Evolutionary conservation across 2,329 filamentous ascomycete genomes (phyloP).

Genomic region (Aspergillus neotritici): DNA sequence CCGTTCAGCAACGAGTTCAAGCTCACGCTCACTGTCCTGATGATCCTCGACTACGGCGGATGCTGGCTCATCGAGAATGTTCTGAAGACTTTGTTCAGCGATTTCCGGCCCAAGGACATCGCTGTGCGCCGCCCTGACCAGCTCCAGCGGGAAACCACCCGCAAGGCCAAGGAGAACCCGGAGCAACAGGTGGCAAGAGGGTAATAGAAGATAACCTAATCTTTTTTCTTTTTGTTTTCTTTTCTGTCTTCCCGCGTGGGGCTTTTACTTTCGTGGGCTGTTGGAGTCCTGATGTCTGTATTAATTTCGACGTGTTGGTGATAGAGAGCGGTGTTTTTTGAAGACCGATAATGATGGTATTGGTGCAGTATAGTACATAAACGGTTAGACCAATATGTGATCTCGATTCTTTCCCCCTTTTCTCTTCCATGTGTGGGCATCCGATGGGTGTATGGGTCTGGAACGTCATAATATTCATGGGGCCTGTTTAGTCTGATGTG

Average conservation of each 20-base stretch:
- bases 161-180: slow-evolving; percentile 57
- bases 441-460: no score
- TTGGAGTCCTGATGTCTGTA: not conserved
- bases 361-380: no score
- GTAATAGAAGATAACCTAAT: slow-evolving; percentile 24
- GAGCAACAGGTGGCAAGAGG: slow-evolving; percentile 39
- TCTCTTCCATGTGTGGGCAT: no score
- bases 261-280: slow-evolving; percentile 3
- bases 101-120: slow-evolving; percentile 91
- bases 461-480: no score
- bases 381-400: no score
- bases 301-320: no score
- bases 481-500: no score
- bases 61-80: slow-evolving; percentile 85
- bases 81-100: slow-evolving; percentile 79
- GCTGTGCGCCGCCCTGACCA: slow-evolving; percentile 82
- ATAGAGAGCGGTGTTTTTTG: no score
- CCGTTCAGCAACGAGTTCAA: slow-evolving; percentile 89
- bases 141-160: slow-evolving; percentile 65
- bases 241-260: not conserved
- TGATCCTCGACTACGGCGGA: slow-evolving; percentile 79
- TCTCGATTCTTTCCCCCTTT: no score
- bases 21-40: slow-evolving; percentile 71
- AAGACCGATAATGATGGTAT: no score
- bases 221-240: slow-evolving; percentile 3